phyloP scores from a whole-genome alignment of 2,329 filamentous ascomycete species.

The Colletotrichum euphorbiae region DNA sequence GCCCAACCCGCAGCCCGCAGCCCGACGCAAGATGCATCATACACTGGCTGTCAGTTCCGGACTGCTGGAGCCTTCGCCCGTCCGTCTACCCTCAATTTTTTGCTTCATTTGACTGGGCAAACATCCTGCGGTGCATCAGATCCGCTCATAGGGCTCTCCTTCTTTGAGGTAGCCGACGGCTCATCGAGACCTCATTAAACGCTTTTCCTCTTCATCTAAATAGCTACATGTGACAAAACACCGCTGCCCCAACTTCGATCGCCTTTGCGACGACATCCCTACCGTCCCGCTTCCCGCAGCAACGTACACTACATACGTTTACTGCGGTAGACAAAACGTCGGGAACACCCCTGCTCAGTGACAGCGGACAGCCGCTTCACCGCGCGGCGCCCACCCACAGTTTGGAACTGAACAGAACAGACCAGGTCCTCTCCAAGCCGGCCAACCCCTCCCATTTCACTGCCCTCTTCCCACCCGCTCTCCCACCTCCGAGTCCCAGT shows the following conservation, averaged over 20 bases:
- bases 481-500: background rate
- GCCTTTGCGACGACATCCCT: slow-evolving; percentile 35
- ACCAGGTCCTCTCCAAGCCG: background rate
- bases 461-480: slow-evolving; percentile 8
- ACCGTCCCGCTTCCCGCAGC: slow-evolving; percentile 38
- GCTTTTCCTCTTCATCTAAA: background rate
- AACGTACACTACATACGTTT: too few species aligned
- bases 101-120: slow-evolving; percentile 14
- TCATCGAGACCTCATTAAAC: background rate
- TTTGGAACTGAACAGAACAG: slow-evolving; percentile 25
- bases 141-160: slow-evolving; percentile 14
- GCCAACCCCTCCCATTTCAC: slow-evolving; percentile 38
- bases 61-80: slow-evolving; percentile 23
- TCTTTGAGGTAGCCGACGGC: background rate
- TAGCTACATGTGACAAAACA: background rate
- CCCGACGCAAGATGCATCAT: slow-evolving; percentile 11
- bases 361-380: slow-evolving; percentile 27
- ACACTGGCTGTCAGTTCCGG: slow-evolving; percentile 21
- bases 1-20: background rate
- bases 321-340: slow-evolving; percentile 27
- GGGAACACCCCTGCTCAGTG: slow-evolving; percentile 30
- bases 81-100: background rate
- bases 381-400: slow-evolving; percentile 27
- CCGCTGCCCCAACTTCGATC: slow-evolving; percentile 9
- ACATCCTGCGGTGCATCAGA: background rate